Percentiles rank a stretch among this genome's conserved stretches.
Evolutionary conservation across 768 basidiomycete species (phyloP).

Genomic region (Serendipita sp.): DNA sequence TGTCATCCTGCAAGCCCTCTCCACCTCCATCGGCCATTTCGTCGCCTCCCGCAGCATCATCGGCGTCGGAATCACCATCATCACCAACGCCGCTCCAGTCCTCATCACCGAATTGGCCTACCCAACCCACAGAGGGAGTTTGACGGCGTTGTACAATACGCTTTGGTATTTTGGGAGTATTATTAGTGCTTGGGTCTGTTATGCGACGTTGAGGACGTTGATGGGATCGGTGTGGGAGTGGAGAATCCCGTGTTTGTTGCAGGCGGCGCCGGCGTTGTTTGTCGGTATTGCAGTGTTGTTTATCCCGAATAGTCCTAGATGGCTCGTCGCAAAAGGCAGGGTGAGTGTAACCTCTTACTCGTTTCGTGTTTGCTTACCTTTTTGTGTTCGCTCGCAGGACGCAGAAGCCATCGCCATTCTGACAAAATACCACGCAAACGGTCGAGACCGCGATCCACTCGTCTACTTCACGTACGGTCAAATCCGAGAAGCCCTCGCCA

Average conservation of each 20-base stretch:
- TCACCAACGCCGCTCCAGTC: slow-evolving; percentile 22
- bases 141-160: slow-evolving; percentile 38
- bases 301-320: slow-evolving; percentile 37
- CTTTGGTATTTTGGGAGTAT: no score
- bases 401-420: slow-evolving; percentile 45
- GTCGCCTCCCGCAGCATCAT: slow-evolving; percentile 31
- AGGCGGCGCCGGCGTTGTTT: slow-evolving; percentile 38
- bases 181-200: no score
- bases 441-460: slow-evolving; percentile 33
- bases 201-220: no score
- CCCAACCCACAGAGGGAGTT: slow-evolving; percentile 34
- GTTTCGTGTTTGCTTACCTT: slow-evolving; percentile 19
- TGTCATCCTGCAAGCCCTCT: slow-evolving; percentile 16
- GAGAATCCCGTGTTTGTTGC: slow-evolving; percentile 44
- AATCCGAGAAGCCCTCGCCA: slow-evolving; percentile 48
- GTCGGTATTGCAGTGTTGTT: slow-evolving; percentile 28
- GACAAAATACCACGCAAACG: slow-evolving; percentile 53
- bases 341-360: slow-evolving; percentile 46
- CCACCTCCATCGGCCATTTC: slow-evolving; percentile 28
- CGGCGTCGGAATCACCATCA: slow-evolving; percentile 17
- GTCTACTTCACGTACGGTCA: slow-evolving; percentile 44
- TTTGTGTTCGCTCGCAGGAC: slow-evolving; percentile 22
- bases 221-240: slow-evolving; percentile 16
- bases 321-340: slow-evolving; percentile 24
- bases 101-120: slow-evolving; percentile 51